Percentiles rank a stretch among this genome's conserved stretches.
Conservation (phyloP, 2,329 filamentous ascomycete species). For the Thelonectria rubi region DNA sequence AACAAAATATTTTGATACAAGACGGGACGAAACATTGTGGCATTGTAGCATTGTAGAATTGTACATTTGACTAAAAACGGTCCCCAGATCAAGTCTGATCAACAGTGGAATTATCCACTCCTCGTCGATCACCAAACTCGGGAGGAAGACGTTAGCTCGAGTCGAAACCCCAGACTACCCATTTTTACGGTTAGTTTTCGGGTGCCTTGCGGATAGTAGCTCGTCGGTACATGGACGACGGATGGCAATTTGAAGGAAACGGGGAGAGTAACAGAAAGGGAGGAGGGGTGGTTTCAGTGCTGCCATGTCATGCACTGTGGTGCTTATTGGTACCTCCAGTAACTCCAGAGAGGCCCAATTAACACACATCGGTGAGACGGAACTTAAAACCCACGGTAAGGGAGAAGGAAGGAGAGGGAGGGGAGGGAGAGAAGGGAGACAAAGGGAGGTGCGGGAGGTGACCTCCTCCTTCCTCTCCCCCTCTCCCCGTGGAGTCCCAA, state of each 20-base stretch:
- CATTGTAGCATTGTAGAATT: neutral
- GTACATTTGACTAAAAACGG: no score
- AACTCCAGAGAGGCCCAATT: neutral
- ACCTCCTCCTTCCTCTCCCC: neutral
- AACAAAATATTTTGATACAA: constrained; percentile 15
- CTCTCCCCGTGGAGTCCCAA: neutral
- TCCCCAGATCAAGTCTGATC: no score
- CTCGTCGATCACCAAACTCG: neutral
- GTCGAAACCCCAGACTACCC: constrained; percentile 12
- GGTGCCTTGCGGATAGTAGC: no score
- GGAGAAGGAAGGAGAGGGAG: neutral
- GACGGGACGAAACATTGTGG: no score
- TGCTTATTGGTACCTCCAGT: no score
- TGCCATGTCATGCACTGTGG: neutral
- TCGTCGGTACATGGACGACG: neutral
- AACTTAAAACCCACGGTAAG: neutral
- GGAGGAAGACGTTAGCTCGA: constrained; percentile 1
- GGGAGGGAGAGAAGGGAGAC: constrained; percentile 4
- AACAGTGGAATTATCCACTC: no score
- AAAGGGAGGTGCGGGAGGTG: neutral
- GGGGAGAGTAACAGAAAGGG: constrained; percentile 3
- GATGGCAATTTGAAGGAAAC: neutral
- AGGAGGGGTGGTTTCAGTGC: neutral
- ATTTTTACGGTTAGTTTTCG: neutral
- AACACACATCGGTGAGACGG: neutral